phyloP scores from a whole-genome alignment of 2,329 filamentous ascomycete species.

The Xylogone sp. region DNA sequence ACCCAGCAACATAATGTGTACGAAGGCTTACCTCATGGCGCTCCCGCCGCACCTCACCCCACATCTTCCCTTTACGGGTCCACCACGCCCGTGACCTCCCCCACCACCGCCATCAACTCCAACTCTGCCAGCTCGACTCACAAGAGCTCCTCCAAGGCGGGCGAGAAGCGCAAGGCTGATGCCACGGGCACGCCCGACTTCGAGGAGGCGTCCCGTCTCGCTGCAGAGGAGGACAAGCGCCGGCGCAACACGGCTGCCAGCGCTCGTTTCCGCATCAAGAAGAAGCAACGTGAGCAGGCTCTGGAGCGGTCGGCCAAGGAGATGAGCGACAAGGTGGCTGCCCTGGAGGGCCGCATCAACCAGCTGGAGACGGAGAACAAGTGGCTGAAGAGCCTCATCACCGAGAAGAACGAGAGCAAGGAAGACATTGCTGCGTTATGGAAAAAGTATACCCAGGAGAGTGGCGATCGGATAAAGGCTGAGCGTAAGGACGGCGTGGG shows the following conservation, averaged over 20 bases:
- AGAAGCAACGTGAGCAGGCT: slow-evolving; percentile 90
- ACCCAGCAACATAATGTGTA: slow-evolving; percentile 5
- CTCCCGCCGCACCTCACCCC: slow-evolving; percentile 14
- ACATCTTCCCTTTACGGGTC: background rate
- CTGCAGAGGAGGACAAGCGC: slow-evolving; percentile 86
- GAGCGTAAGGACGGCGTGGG: slow-evolving; percentile 29
- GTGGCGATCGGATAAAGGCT: slow-evolving; percentile 22
- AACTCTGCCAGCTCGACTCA: too few relatives aligned
- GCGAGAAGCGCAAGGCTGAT: slow-evolving; percentile 27
- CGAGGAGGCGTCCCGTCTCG: slow-evolving; percentile 68
- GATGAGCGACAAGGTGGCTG: slow-evolving; percentile 73
- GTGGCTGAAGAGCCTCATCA: slow-evolving; percentile 75
- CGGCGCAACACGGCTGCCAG: slow-evolving; percentile 85
- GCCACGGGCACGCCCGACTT: slow-evolving; percentile 44
- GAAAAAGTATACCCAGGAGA: slow-evolving; percentile 34
- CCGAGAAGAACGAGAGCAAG: slow-evolving; percentile 67
- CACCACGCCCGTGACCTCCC: slow-evolving; percentile 4
- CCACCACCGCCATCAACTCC: too few relatives aligned
- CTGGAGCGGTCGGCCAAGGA: slow-evolving; percentile 80
- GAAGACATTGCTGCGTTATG: slow-evolving; percentile 36
- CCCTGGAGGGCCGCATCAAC: slow-evolving; percentile 68
- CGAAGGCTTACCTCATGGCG: slow-evolving; percentile 9
- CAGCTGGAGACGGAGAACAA: slow-evolving; percentile 82
- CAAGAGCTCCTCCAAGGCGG: slow-evolving; percentile 2
- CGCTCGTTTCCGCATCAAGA: slow-evolving; percentile 88